A percentile compares a stretch with the other conserved stretches of the same genome.
phyloP scores from a whole-genome alignment of 768 basidiomycete species.

The Rhizopogon rudus region DNA sequence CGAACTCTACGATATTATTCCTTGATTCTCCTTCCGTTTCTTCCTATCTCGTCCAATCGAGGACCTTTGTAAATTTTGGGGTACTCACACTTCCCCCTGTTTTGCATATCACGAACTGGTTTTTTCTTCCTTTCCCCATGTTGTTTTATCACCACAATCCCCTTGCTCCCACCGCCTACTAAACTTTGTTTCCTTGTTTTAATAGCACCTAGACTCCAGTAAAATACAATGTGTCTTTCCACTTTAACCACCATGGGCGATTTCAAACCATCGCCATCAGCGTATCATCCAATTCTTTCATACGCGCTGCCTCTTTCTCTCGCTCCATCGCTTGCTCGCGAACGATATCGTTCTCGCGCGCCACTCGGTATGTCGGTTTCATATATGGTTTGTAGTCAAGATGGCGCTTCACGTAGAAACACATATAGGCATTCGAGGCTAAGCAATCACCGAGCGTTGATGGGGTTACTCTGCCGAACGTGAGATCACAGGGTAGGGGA shows the following conservation, averaged over 20 bases:
- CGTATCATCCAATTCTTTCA: conserved; percentile 62
- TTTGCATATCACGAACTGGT: conserved; percentile 6
- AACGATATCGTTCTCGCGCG: conserved; percentile 62
- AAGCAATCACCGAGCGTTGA: conserved; percentile 67
- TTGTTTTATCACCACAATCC: background rate
- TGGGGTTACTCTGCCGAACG: conserved; percentile 53
- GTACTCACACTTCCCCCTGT: background rate
- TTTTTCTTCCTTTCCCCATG: background rate
- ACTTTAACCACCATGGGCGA: conserved; percentile 1
- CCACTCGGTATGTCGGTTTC: conserved; percentile 62
- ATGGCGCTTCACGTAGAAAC: conserved; percentile 89
- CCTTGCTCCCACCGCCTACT: conserved; percentile 1
- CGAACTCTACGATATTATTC: conserved; percentile 75
- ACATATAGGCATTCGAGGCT: conserved; percentile 83
- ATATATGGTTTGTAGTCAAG: conserved; percentile 75
- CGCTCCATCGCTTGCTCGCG: conserved; percentile 53
- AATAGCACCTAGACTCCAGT: background rate
- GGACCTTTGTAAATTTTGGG: background rate
- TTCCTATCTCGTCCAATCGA: background rate
- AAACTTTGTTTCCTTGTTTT: background rate
- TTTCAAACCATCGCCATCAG: conserved; percentile 41
- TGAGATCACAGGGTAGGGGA: conserved; percentile 5
- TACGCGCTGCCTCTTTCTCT: conserved; percentile 48
- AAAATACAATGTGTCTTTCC: conserved; percentile 1
- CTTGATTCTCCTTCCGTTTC: conserved; percentile 22